Conservation (phyloP, 768 basidiomycete species). For the Pleurotus platypus region DNA sequence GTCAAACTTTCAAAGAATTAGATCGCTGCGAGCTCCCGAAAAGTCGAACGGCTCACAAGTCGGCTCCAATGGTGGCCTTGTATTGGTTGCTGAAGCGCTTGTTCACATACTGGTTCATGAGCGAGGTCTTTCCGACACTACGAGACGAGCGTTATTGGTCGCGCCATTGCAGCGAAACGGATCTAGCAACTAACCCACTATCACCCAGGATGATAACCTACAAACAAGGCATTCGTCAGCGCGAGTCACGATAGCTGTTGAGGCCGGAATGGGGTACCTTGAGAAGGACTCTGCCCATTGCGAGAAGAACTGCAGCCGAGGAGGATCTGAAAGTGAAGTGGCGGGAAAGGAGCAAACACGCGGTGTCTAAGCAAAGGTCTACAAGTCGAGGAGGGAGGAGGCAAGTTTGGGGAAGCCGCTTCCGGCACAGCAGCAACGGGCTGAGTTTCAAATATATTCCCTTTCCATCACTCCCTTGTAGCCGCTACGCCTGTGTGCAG, state of each 20-base stretch:
- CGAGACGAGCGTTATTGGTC: constrained; percentile 8
- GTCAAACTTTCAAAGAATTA: constrained; percentile 62
- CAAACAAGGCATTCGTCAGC: constrained; percentile 8
- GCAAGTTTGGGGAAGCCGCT: not conserved
- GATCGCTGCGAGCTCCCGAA: constrained; percentile 11
- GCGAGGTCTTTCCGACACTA: constrained; percentile 98
- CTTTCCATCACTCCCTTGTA: not conserved
- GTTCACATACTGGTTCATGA: constrained; percentile 99
- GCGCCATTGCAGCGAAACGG: not conserved
- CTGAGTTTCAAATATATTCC: constrained; percentile 4
- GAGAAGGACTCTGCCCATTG: constrained; percentile 83
- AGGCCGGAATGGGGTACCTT: constrained; percentile 47
- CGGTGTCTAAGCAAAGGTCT: not conserved
- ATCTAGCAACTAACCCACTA: constrained; percentile 67
- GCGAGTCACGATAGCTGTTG: not conserved
- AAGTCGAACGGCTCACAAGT: constrained; percentile 64
- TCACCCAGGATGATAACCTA: constrained; percentile 99
- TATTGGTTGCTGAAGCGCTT: constrained; percentile 99
- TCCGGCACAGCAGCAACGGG: constrained; percentile 5
- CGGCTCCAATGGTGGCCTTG: constrained; percentile 97
- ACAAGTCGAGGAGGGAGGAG: not conserved
- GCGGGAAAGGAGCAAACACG: constrained; percentile 7
- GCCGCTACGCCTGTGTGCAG: not conserved
- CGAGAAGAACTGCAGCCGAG: constrained; percentile 18
- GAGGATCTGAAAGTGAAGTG: constrained; percentile 19